phyloP scores from a whole-genome alignment of 345 rosid species.

The Rubroshorea leprosula region DNA sequence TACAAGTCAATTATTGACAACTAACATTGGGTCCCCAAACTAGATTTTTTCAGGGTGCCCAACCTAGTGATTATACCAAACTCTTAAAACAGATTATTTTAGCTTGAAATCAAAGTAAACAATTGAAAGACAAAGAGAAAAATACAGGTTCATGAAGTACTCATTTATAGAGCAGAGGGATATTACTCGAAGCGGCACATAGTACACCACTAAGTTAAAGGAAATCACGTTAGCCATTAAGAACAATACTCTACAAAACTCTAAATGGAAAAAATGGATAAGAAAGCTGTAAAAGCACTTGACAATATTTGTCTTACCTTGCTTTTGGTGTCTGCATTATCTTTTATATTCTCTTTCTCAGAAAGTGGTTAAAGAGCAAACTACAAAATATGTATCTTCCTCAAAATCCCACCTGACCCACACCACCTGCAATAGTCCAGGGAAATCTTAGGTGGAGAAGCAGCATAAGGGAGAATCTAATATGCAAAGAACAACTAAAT shows the following conservation, averaged over 20 bases:
- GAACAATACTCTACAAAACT: neutral
- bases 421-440: slow-evolving; percentile 42
- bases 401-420: slow-evolving; percentile 45
- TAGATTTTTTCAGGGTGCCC: neutral
- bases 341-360: slow-evolving; percentile 25
- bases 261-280: neutral
- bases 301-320: slow-evolving; percentile 35
- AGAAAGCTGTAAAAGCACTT: slow-evolving; percentile 9
- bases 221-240: no score
- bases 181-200: neutral
- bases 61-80: neutral
- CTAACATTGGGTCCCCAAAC: no score
- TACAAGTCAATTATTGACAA: neutral
- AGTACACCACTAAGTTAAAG: neutral
- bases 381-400: slow-evolving; percentile 18
- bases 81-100: neutral
- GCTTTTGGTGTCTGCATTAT: slow-evolving; percentile 87
- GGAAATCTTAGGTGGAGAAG: slow-evolving; percentile 30
- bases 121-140: no score
- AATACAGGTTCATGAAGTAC: no score
- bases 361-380: slow-evolving; percentile 8
- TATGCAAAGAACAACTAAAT: slow-evolving; percentile 21
- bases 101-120: no score
- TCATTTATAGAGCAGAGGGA: neutral
- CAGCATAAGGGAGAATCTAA: slow-evolving; percentile 23